phyloP scores from a whole-genome alignment of 306 rosid species.

The Casuarina equisetifolia region DNA sequence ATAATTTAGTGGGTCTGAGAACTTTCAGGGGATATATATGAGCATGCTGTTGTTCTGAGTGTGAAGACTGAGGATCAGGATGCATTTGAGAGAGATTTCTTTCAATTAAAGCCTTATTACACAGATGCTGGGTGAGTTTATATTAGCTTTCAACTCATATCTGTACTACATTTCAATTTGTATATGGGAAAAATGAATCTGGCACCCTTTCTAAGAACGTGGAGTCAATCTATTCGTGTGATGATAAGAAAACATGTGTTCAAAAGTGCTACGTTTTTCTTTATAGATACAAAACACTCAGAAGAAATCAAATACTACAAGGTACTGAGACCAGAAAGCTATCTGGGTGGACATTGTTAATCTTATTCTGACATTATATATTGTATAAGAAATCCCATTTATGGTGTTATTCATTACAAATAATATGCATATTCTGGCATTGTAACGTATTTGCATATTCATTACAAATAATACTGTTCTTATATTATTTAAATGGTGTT shows the following conservation, averaged over 20 bases:
- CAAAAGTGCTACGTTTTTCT: neutral
- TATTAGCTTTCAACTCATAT: neutral
- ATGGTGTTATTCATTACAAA: no score
- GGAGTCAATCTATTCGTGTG: slow-evolving; percentile 8
- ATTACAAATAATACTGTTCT: no score
- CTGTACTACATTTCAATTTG: neutral
- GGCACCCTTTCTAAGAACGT: neutral
- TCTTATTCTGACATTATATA: no score
- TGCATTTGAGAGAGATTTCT: slow-evolving; percentile 95
- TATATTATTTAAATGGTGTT: no score
- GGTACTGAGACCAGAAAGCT: no score
- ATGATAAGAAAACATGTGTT: slow-evolving; percentile 2
- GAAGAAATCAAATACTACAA: no score
- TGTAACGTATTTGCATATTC: no score
- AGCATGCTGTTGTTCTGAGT: slow-evolving; percentile 90
- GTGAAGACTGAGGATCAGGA: slow-evolving; percentile 92
- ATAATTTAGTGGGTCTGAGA: slow-evolving; percentile 19
- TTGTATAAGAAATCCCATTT: no score
- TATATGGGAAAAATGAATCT: slow-evolving; percentile 13
- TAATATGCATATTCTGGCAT: no score
- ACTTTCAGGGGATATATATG: slow-evolving; percentile 88
- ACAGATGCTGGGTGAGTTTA: slow-evolving; percentile 80
- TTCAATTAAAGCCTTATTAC: slow-evolving; percentile 91
- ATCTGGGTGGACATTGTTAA: no score
- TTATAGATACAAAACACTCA: no score